A percentile compares a stretch with the other conserved stretches of the same genome.
Conservation (phyloP, 345 rosid genomes). For the Aquilaria malaccensis region DNA sequence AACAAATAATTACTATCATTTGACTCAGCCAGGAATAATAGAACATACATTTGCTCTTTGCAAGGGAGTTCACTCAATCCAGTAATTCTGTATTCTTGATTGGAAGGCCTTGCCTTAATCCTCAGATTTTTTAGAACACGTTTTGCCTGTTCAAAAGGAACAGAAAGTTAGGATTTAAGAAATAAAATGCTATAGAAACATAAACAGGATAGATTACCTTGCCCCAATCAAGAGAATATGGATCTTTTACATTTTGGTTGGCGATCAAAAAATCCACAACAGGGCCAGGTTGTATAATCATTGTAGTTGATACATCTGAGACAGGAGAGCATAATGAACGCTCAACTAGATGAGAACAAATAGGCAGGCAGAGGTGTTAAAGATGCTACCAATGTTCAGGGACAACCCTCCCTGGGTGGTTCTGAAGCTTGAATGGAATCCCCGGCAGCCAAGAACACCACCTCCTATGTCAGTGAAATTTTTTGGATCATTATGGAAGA, state of each 20-base stretch:
- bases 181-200: neutral
- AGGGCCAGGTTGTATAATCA: constrained; percentile 82
- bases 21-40: neutral
- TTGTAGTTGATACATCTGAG: constrained; percentile 85
- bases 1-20: neutral
- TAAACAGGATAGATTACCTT: constrained; percentile 39
- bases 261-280: constrained; percentile 64
- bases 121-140: constrained; percentile 63
- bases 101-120: constrained; percentile 61
- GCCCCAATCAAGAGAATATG: constrained; percentile 55
- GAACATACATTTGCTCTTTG: constrained; percentile 38
- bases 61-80: constrained; percentile 71
- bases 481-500: constrained; percentile 64
- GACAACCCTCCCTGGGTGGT: constrained; percentile 85
- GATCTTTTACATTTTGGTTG: constrained; percentile 67
- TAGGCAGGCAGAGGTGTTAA: neutral
- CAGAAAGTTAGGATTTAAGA: neutral
- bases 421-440: constrained; percentile 84
- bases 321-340: constrained; percentile 10
- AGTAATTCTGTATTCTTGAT: constrained; percentile 80
- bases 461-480: constrained; percentile 75
- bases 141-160: constrained; percentile 48
- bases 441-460: constrained; percentile 76
- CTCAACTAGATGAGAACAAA: neutral
- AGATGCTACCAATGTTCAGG: constrained; percentile 67